These are phyloP conservation scores for Peniophora sp. DNA, from an alignment of 1,284 basidiomycete species.

Conservation along the genomic window DNA sequence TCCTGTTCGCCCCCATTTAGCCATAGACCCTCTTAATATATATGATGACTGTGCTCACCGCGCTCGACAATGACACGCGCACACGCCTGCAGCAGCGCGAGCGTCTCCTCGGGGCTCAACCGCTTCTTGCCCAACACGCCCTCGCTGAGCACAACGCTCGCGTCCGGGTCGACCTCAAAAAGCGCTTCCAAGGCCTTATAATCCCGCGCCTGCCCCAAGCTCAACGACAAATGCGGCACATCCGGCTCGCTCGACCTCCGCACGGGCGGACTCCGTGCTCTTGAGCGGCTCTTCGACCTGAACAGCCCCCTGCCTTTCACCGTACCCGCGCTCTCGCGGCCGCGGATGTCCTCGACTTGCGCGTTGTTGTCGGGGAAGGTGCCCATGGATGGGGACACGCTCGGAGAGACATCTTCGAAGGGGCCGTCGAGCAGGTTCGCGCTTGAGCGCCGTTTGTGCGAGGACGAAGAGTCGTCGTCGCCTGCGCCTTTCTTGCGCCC, in stretches of 20 bases:
- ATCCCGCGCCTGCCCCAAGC: conserved; percentile 45
- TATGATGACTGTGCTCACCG: conserved; percentile 31
- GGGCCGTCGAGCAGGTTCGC: conserved; percentile 52
- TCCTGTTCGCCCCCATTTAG: conserved; percentile 29
- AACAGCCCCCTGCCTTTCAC: conserved; percentile 36
- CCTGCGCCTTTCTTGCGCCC: conserved; percentile 55
- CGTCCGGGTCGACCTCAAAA: conserved; percentile 50
- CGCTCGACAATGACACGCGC: conserved; percentile 52
- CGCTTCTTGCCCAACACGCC: conserved; percentile 45
- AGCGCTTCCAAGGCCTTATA: conserved; percentile 44
- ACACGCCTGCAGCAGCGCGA: conserved; percentile 55
- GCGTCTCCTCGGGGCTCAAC: conserved; percentile 51
- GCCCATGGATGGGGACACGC: conserved; percentile 40
- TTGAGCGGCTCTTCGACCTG: conserved; percentile 36
- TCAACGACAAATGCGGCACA: conserved; percentile 50
- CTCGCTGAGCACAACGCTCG: conserved; percentile 37
- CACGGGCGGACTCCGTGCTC: conserved; percentile 19
- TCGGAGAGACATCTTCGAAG: conserved; percentile 61
- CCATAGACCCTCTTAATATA: background rate
- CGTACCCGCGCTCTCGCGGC: conserved; percentile 19
- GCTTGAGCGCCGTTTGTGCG: conserved; percentile 28
- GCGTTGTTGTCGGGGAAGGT: conserved; percentile 21
- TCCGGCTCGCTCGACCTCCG: conserved; percentile 16
- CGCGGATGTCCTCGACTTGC: conserved; percentile 9
- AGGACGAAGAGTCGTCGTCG: conserved; percentile 41